These are phyloP conservation scores for Nitzschia sp. DNA, from an alignment of 108 stramenopile species.

Conservation along the genomic window DNA sequence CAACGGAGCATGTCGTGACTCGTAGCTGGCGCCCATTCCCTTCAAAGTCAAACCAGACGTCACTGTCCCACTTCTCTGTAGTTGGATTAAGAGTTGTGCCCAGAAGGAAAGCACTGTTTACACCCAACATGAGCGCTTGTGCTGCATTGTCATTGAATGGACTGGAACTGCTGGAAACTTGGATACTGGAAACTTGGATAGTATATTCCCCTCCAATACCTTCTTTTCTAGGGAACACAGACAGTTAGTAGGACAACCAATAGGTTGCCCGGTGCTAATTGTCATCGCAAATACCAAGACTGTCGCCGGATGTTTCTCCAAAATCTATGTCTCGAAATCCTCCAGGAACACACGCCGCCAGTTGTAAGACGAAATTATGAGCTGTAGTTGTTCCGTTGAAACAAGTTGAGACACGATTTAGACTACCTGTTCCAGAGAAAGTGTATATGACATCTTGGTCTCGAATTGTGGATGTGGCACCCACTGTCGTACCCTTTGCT, in stretches of 20 bases:
- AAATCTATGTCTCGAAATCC: background rate
- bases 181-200: no score
- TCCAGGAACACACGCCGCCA: background rate
- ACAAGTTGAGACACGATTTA: background rate
- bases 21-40: background rate
- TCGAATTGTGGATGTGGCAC: no score
- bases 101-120: no score
- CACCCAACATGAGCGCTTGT: no score
- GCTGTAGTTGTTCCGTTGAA: background rate
- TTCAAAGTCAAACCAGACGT: background rate
- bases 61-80: background rate
- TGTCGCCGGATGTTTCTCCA: background rate
- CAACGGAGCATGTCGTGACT: background rate
- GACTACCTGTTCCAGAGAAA: background rate
- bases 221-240: no score
- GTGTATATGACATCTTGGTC: background rate
- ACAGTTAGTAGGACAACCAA: no score
- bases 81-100: background rate
- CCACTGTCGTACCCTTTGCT: no score
- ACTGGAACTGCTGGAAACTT: no score
- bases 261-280: background rate
- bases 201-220: no score
- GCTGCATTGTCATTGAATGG: no score
- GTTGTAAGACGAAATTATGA: background rate
- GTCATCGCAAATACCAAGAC: background rate